Base-by-base conservation (phyloP, 768 basidiomycete species). In the Calocera cornea region DNA sequence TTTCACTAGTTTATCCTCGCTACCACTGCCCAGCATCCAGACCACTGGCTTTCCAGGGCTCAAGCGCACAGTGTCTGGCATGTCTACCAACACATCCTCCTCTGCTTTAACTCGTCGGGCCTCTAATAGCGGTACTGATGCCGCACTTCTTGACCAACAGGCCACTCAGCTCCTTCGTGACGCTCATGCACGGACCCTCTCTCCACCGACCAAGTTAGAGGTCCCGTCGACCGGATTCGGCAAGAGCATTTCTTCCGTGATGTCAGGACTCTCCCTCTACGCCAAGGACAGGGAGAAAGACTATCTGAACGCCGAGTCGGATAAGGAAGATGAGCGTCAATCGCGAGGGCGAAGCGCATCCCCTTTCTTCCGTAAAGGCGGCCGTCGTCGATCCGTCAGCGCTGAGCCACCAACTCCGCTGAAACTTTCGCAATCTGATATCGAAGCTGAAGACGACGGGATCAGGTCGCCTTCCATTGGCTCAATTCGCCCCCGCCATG, bases 291-390 rank as follows among this genome's bases (percentile, higher is more conserved):
- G 79, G 65, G 83, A 83, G 49, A 83, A 86, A 41, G 87, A 88
- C 0, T 83, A 85, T 49, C 76, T 81, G 34, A 63, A 83, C 83
- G 12, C 71, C 72, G 27, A 76, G 74, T 49, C 78, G 76, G 1
- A 75, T 73, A 34, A 75, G 74, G 31, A 75, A 72, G 64, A 70
- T 72, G 65, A 66, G 68, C 69, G 64, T 67, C 36, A 76, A 2
- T 80, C 81, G 12, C 87, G 88, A 67, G 82, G 88, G 16, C 86
- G 91, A 41, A 88, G 89, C 54, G 81, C 86, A 71, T 91, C 92
- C 1, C 90, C 94, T 1, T 77, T 78, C 44, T 95, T 97, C 75
- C 80, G 79, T 47, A 83, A 91, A 67, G 82, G 90, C 47, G 68
- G 71, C 11, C 82, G 89, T 36, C 83, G 85, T 67, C 83, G 88